Percentiles rank a stretch among this genome's conserved stretches.
phyloP scores from a whole-genome alignment of 2,329 filamentous ascomycete genomes.

The Bipolaris sorokiniana region DNA sequence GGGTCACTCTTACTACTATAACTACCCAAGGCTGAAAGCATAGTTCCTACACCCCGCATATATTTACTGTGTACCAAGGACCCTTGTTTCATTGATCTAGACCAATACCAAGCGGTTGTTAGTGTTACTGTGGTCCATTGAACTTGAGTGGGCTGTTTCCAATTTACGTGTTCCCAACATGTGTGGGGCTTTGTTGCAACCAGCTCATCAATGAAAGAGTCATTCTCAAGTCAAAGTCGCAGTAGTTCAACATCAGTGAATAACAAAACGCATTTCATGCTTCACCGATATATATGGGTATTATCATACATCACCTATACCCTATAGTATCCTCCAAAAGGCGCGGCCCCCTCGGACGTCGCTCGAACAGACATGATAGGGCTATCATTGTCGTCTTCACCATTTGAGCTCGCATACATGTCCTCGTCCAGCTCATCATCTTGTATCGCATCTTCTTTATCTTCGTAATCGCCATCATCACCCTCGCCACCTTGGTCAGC shows the following conservation, averaged over 20 bases:
- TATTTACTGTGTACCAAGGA: no score
- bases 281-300: not conserved
- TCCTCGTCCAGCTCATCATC: constrained; percentile 23
- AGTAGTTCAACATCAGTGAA: not conserved
- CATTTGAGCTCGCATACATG: constrained; percentile 21
- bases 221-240: not conserved
- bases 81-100: no score
- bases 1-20: constrained; percentile 13
- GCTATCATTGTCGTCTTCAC: constrained; percentile 25
- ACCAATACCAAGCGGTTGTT: not conserved
- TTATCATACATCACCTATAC: constrained; percentile 6
- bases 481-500: constrained; percentile 26
- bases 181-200: not conserved
- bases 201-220: not conserved
- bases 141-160: not conserved
- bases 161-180: not conserved
- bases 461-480: constrained; percentile 12
- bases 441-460: constrained; percentile 23
- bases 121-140: not conserved
- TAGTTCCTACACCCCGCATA: not conserved
- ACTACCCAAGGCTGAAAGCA: constrained; percentile 21
- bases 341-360: constrained; percentile 27
- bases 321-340: constrained; percentile 34
- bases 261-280: not conserved
- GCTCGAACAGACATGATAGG: constrained; percentile 19